phyloP scores from a whole-genome alignment of 345 rosid species.

The Laguncularia racemosa region DNA sequence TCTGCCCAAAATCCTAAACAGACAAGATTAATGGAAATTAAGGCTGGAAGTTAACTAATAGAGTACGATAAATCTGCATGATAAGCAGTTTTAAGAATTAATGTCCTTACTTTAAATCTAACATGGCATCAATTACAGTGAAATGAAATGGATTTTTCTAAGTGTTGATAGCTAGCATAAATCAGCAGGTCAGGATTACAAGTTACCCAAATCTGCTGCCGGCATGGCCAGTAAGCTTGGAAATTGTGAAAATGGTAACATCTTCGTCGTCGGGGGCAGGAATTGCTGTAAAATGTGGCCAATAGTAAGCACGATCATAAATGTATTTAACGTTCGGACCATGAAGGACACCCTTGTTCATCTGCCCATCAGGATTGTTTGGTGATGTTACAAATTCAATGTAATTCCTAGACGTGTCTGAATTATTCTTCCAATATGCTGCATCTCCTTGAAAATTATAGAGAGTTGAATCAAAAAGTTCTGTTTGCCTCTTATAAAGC shows the following conservation, averaged over 20 bases:
- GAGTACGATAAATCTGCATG: too few relatives aligned
- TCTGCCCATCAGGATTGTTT: slow-evolving; percentile 67
- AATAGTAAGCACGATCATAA: slow-evolving; percentile 60
- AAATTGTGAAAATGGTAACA: slow-evolving; percentile 48
- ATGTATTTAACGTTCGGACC: slow-evolving; percentile 46
- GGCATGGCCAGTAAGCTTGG: slow-evolving; percentile 80
- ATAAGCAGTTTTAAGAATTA: too few relatives aligned
- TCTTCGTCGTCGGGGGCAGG: slow-evolving; percentile 42
- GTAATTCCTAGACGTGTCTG: slow-evolving; percentile 16
- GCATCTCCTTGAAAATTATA: slow-evolving; percentile 49
- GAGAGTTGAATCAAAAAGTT: slow-evolving; percentile 27
- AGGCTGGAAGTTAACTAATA: too few relatives aligned
- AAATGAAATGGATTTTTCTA: too few relatives aligned
- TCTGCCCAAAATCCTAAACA: too few relatives aligned
- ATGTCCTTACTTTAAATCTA: too few relatives aligned
- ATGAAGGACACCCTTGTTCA: slow-evolving; percentile 39
- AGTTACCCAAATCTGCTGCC: slow-evolving; percentile 63
- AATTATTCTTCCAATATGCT: slow-evolving; percentile 21
- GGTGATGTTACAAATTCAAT: slow-evolving; percentile 77
- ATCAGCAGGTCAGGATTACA: neutral
- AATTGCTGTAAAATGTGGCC: slow-evolving; percentile 71
- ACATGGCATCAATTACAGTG: too few relatives aligned
- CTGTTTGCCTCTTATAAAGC: slow-evolving; percentile 37
- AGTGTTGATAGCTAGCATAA: too few relatives aligned
- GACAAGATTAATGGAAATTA: too few relatives aligned